Conservation (phyloP, 2,329 filamentous ascomycete species). For the Penicillium verrucosum region DNA sequence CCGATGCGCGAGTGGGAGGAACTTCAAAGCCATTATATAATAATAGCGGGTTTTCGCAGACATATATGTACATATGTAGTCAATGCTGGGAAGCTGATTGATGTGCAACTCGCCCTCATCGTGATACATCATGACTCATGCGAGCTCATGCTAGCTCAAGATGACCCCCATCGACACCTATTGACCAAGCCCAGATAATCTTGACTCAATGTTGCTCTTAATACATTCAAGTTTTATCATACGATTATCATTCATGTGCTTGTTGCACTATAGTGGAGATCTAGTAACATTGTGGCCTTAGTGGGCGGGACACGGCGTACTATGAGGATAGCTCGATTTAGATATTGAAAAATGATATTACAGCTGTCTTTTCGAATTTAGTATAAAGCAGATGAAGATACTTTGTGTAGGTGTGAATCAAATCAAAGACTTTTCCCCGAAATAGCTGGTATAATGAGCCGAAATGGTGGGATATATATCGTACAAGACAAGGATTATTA, state of each 20-base stretch:
- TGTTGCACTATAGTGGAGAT: not conserved
- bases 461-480: not conserved
- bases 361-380: not conserved
- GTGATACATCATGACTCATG: not conserved
- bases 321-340: not conserved
- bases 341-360: not conserved
- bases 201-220: not conserved
- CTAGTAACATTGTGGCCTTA: not conserved
- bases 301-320: not conserved
- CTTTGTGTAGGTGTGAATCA: not conserved
- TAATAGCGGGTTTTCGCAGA: not conserved
- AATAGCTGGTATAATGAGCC: not conserved
- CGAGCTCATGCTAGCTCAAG: not conserved
- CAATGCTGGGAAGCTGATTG: not conserved
- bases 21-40: not conserved
- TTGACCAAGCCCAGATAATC: not conserved
- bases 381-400: not conserved
- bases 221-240: not conserved
- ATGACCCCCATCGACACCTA: not conserved
- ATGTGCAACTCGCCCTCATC: not conserved
- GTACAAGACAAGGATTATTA: rapidly evolving
- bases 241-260: not conserved
- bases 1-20: no score
- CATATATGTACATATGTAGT: not conserved
- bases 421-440: not conserved